Base-by-base conservation (phyloP, 345 rosid genomes). In the Syzygium aqueum region DNA sequence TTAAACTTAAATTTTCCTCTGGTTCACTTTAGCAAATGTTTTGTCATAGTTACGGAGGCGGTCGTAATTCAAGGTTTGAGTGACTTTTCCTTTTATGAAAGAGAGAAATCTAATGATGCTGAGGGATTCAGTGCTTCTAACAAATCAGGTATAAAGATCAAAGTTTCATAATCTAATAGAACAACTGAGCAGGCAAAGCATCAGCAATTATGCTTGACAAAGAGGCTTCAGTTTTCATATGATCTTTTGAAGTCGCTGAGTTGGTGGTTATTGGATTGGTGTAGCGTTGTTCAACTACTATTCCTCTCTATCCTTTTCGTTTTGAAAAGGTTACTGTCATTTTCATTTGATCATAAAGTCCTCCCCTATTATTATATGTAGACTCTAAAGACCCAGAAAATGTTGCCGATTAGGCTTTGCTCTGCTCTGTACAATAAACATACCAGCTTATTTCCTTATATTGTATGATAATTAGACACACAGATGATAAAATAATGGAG, bases 11-110 rank as follows among this genome's bases (percentile, higher is more conserved):
- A 33, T 16, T 67, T 67, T 19, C 78, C 78, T 8, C 78, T 33
- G 78, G 7, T 65, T 28, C 77, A 65, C 15, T 33, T 33, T 67
- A 67, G 78, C 46, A 33, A 67, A 8, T 67, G 17, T 67, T 4
- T 23, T 33, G 78, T 37, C 82, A 19, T 73, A 21, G 82, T 37
- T 73, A 40, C 37, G 49, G 49, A 73, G 49, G 49, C 27, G 14
- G 80, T 37, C 11, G 49, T 73, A 30, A 90, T 88, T 10, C 86
- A 80, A 9, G 88, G 88, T 77, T 85, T 85, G 51, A 87, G 88
- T 83, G 89, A 86, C 86, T 8, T 28, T 8, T 53, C 15, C 25
- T 83, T 83, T 17, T 13, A 37, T 40, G 82, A 73, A 37, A 37
- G 22, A 10, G 63, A 19, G 14, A 33, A 73, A 37, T 40, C 82